A percentile compares a stretch with the other conserved stretches of the same genome.
These are phyloP conservation scores for Ramichloridium luteum DNA, from an alignment of 2,329 filamentous ascomycete species.

Conservation along the genomic window DNA sequence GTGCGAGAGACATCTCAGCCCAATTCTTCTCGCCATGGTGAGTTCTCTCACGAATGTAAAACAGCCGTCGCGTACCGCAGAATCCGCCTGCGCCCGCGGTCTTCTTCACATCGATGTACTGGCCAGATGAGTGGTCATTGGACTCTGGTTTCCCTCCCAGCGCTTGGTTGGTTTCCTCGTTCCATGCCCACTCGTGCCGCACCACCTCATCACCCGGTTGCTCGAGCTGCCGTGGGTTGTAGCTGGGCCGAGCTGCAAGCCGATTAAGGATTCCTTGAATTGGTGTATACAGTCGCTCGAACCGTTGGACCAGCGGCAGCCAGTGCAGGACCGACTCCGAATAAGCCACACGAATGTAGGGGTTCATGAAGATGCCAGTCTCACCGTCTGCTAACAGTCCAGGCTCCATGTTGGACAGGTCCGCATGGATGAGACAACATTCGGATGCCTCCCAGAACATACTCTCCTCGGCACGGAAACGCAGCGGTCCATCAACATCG, in stretches of 20 bases:
- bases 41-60: conserved; percentile 13
- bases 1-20: no score
- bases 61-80: conserved; percentile 10
- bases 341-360: conserved; percentile 62
- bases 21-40: conserved; percentile 8
- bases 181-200: conserved; percentile 41
- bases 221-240: conserved; percentile 50
- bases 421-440: conserved; percentile 38
- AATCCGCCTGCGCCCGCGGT: conserved; percentile 11
- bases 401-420: conserved; percentile 25
- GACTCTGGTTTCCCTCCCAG: no score
- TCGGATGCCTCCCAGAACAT: conserved; percentile 37
- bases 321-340: conserved; percentile 43
- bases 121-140: no score
- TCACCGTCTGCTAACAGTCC: conserved; percentile 22
- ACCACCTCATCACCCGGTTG: conserved; percentile 43
- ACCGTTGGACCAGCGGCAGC: conserved; percentile 48
- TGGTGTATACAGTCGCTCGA: conserved; percentile 52
- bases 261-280: conserved; percentile 46
- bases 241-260: conserved; percentile 44
- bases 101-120: conserved; percentile 8
- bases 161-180: no score
- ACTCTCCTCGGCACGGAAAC: conserved; percentile 32
- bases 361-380: conserved; percentile 60
- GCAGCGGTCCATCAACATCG: no score